phyloP scores from a whole-genome alignment of 1,284 basidiomycete species.

The Cutaneotrichosporon cutaneum region DNA sequence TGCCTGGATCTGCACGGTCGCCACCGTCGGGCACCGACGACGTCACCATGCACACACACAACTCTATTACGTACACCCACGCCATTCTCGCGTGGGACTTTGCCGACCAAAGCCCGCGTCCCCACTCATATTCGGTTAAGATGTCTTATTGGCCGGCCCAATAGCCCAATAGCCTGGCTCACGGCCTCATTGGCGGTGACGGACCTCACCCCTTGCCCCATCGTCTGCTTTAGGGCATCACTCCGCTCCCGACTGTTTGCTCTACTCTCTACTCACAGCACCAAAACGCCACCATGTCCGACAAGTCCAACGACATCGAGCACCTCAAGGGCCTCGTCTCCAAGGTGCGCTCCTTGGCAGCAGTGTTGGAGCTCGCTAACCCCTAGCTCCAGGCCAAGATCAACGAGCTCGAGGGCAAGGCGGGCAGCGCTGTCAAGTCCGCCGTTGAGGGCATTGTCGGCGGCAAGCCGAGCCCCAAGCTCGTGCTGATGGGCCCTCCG shows the following conservation, averaged over 20 bases:
- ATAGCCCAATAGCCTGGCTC: no score
- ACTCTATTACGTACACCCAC: no score
- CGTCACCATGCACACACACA: no score
- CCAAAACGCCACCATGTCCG: constrained; percentile 19
- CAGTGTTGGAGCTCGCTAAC: no score
- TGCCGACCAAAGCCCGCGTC: no score
- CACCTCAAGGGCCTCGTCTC: constrained; percentile 83
- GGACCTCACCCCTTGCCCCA: no score
- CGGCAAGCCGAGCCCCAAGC: constrained; percentile 63
- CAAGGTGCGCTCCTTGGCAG: constrained; percentile 58
- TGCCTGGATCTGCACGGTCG: not conserved
- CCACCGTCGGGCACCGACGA: not conserved
- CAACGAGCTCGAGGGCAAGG: constrained; percentile 42
- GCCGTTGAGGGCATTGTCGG: constrained; percentile 54
- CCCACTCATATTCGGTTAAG: no score
- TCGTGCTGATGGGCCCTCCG: constrained; percentile 92
- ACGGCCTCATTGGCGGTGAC: constrained; percentile 2
- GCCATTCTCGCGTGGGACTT: no score
- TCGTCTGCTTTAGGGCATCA: no score
- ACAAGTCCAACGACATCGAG: constrained; percentile 63
- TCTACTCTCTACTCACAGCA: not conserved
- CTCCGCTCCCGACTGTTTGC: not conserved
- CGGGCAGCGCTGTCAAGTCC: constrained; percentile 27
- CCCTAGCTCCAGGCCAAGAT: constrained; percentile 51
- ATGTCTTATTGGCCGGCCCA: not conserved